Base-by-base conservation (phyloP, 371 early-diverging fungal genomes). In the Chytridium lagenaria region DNA sequence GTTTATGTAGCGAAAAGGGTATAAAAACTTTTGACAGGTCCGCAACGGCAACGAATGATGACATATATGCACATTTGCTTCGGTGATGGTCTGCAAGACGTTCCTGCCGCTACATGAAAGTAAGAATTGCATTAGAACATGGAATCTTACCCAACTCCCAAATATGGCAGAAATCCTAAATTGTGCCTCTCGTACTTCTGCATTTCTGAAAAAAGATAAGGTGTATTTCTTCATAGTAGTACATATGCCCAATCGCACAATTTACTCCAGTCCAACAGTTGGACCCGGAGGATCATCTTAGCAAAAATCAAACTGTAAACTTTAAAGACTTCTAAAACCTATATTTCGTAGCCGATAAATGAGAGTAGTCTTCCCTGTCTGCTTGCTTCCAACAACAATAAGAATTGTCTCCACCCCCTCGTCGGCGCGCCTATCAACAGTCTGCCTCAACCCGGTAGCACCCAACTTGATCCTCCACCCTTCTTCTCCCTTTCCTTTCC, bases 191-290 rank as follows among this genome's bases (percentile, higher is more conserved):
- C 1, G 84, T 82, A 26, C 82, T 72, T n/a, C 87, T 38, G 81
- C 85, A 72, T 79, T 85, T 61, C 82, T 81, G 69, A 34, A 23
- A 19, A 28, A 3, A 26, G 2, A 3, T 36, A 33, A 61, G 16
- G 1, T 39, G 2, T 3, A 1, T 1, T 52, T 2, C 10, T 10
- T 22, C n/a, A n/a, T n/a, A n/a, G 10, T 10, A 10, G 10, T 55
- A 28, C 1, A 1, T 68, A n/a, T 26, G 16, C 28, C 23, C 15
- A 2, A 22, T 40, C 51, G 5, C 68, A 73, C 71, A 86, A 51
- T 86, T 80, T 87, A 87, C 55, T 87, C 85, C 61, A 87, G 67
- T 0, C 80, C 87, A 26, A 82, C 77, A 1, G 81, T 87, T 28
- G 84, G 82, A 0, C 68, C 57, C 26, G 86, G 83, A 1, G 75